Evolutionary conservation across 2,329 filamentous ascomycete genomes (phyloP), one percentile per base, ranked within the genome.

Genomic region (Fusarium gaditjirri): DNA sequence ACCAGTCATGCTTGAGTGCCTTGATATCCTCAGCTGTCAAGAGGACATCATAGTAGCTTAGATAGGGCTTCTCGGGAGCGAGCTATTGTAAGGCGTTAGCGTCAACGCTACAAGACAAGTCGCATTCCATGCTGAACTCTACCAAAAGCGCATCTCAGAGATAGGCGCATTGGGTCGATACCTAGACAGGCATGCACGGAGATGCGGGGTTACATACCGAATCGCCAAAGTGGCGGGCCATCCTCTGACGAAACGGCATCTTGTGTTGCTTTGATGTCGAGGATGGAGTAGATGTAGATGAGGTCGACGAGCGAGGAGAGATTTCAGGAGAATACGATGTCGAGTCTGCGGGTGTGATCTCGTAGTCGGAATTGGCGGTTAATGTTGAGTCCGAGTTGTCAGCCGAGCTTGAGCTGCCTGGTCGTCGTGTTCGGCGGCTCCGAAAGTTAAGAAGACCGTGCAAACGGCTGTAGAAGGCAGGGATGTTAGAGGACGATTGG

Each of bases 1-100:
- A 86, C 96, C 96, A 99, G 86, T 98, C 96, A 82, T 93, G 87
- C 83, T 93, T 94, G 65, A 99, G 89, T 21, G 92, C 92, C 80
- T 95, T 93, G 75, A 98, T 89, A 82, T 99, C 96, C 80, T 96
- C 94, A 80, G 91, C 90, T 55, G 93, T 97, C 75, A 98, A 73
- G 53, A 80, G 75, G n/a, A 82, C 80, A 66, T 83, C 83, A 74
- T 84, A 82, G 69, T 84, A 83, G 70, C 80, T 82, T 47, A 83
- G 79, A 62, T 82, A 82, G 11, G 80, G 72, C 58, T 83, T 83
- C 57, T 81, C 79, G 52, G 78, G 79, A 29, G 79, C 73, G n/a
- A 82, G 79, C 94, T 95, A 54, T 27, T 57, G n/a, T 25, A 41
- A 27, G 42, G 43, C 44, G 70, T 72, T 62, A 75, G 65, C 59